These are phyloP conservation scores for Fraxinus floribunda DNA, from an alignment of 305 asterid genomes.

Conservation along the genomic window DNA sequence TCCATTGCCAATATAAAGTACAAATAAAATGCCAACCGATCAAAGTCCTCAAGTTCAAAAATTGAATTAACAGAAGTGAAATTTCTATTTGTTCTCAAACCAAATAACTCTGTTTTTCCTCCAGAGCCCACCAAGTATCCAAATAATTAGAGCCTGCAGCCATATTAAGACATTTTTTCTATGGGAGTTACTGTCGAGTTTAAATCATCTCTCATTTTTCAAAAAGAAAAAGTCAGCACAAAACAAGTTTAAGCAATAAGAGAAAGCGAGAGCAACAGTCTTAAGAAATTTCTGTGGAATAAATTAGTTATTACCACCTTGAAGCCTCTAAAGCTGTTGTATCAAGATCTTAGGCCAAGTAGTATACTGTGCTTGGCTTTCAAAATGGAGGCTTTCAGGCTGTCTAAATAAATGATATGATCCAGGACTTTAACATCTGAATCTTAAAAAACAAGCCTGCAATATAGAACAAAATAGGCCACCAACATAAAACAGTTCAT, in stretches of 20 bases:
- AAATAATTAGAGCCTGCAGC: constrained; percentile 25
- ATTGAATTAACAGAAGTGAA: background rate
- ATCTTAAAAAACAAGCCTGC: constrained; percentile 27
- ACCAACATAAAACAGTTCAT: background rate
- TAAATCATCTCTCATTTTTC: background rate
- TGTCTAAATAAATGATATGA: constrained; percentile 15
- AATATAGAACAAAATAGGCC: constrained; percentile 6
- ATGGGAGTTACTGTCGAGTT: background rate
- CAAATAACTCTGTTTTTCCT: background rate
- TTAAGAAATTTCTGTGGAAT: background rate
- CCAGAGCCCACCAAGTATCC: background rate
- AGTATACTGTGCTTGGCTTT: constrained; percentile 26
- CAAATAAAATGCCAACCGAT: background rate
- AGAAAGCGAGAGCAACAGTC: background rate
- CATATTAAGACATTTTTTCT: constrained; percentile 16
- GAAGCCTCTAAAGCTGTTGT: background rate
- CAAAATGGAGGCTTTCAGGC: constrained; percentile 8
- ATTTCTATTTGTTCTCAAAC: background rate
- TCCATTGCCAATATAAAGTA: constrained; percentile 46
- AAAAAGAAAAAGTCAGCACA: background rate
- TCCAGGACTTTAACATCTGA: constrained; percentile 6
- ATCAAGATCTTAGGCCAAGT: background rate
- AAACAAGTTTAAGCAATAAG: background rate
- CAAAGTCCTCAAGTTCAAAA: background rate
- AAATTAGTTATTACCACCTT: constrained; percentile 10